Evolutionary conservation across 116 monocot genomes (phyloP), one percentile per base, ranked within the genome.

Genomic region (Papilionanthe hybrid): DNA sequence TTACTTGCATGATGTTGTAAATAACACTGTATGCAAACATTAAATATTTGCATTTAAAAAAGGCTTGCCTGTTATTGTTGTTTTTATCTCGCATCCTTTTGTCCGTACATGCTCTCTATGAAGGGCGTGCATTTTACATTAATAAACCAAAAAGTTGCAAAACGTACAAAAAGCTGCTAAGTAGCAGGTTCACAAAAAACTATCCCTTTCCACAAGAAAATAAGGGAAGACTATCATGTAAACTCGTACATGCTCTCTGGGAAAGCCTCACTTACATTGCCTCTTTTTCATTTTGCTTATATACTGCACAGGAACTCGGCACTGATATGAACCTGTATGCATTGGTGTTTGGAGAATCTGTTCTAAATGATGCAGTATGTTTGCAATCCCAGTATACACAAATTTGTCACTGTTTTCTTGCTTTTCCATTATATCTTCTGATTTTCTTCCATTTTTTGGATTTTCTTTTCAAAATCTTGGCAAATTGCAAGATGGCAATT

Each of bases 291-390:
- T 67, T 15, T 58, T 60, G 2, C 12, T 49, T 32, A 58, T 20
- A 42, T 81, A 7, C 42, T 25, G n/a, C 48, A 17, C 87, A 97
- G 97, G 97, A 97, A 84, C 89, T 97, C 80, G 97, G 97, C 79
- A 88, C 86, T 82, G 94, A 98, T 87, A 84, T 83, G 55, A 98
- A 98, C 73, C 89, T 98, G 42, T 98, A 98, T 85, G 98, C 98
- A 17, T 86, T 98, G 83, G 98, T 98, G 42, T 98, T 98, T 90
- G 98, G 98, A 30, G 98, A 98, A 86, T 98, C 98, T 86, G 98
- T 98, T 77, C 80, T 98, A 63, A 98, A 98, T 77, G 98, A 98
- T 89, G 98, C 98, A 43, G 98, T 98, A 90, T 75, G 92, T 85
- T n/a, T 75, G 42, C 72, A 50, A 48, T 74, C 78, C 23, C 25